These are phyloP conservation scores for Polytolypa hystricis DNA, from an alignment of 2,329 filamentous ascomycete genomes.

Conservation along the genomic window DNA sequence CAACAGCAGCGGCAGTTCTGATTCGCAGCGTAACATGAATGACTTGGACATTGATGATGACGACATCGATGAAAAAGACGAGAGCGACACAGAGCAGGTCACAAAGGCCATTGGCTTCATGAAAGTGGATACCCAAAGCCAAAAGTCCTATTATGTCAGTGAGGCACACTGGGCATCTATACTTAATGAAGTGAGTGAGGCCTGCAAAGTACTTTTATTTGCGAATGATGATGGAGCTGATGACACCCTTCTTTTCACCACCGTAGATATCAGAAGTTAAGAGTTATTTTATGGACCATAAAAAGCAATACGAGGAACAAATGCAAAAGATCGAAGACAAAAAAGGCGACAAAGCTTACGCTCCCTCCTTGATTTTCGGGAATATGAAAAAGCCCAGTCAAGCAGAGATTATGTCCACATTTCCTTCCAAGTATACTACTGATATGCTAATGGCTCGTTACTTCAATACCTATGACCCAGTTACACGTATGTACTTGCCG, in stretches of 20 bases:
- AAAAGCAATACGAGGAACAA: conserved; percentile 77
- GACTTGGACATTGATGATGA: conserved; percentile 20
- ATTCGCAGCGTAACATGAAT: conserved; percentile 27
- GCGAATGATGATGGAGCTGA: conserved; percentile 1
- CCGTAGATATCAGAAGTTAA: conserved; percentile 80
- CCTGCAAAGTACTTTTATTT: not conserved
- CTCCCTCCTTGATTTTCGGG: conserved; percentile 69
- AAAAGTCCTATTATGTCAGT: conserved; percentile 69
- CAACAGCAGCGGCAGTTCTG: conserved; percentile 21
- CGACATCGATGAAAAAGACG: conserved; percentile 48
- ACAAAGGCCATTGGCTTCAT: conserved; percentile 69
- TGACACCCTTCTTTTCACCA: conserved; percentile 1
- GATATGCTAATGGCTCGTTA: conserved; percentile 78
- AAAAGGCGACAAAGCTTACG: conserved; percentile 41
- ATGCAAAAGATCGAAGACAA: conserved; percentile 63
- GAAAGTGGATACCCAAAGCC: conserved; percentile 65
- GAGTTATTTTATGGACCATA: conserved; percentile 75
- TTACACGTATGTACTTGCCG: conserved; percentile 40
- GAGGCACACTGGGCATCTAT: conserved; percentile 77
- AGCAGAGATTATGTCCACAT: conserved; percentile 63
- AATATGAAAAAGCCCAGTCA: conserved; percentile 58
- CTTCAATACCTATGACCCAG: conserved; percentile 69
- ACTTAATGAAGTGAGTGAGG: conserved; percentile 54
- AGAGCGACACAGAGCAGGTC: conserved; percentile 59
- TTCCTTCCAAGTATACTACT: conserved; percentile 74